These are phyloP conservation scores for Linderina pennispora DNA, from an alignment of 192 early-diverging fungal species.

Conservation along the genomic window DNA sequence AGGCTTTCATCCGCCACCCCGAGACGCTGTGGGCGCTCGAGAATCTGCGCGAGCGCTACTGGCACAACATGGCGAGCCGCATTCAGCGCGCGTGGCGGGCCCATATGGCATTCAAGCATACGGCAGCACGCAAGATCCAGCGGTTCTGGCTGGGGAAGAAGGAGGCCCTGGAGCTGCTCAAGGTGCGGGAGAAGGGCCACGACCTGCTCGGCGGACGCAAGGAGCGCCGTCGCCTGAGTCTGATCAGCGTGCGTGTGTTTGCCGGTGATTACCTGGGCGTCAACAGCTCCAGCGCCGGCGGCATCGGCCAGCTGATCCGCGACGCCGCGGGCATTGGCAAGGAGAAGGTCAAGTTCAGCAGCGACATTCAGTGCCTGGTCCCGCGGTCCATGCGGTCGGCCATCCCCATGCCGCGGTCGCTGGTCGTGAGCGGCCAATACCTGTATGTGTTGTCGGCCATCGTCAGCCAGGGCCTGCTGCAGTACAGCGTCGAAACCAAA, in stretches of 20 bases:
- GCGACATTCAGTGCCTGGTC: conserved; percentile 54
- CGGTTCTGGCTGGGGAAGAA: conserved; percentile 74
- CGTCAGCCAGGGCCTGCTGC: conserved; percentile 47
- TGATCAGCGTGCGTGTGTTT: conserved; percentile 79
- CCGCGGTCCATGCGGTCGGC: conserved; percentile 69
- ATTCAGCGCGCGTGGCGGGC: conserved; percentile 88
- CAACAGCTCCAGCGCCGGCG: conserved; percentile 17
- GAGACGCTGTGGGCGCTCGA: conserved; percentile 91
- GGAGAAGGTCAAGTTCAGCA: conserved; percentile 59
- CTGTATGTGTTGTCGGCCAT: conserved; percentile 57
- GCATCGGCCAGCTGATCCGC: conserved; percentile 29
- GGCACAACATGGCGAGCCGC: conserved; percentile 89
- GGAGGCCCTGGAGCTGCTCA: conserved; percentile 80
- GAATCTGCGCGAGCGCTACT: conserved; percentile 89
- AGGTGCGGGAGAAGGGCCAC: conserved; percentile 90
- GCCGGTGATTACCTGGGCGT: conserved; percentile 86
- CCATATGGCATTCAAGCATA: conserved; percentile 62
- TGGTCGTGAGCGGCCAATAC: conserved; percentile 62
- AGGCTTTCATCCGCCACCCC: conserved; percentile 93
- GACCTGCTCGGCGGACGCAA: conserved; percentile 85
- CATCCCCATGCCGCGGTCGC: conserved; percentile 58
- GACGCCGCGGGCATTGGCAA: conserved; percentile 28
- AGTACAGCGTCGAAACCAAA: conserved; percentile 50
- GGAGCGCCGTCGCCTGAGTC: conserved; percentile 83
- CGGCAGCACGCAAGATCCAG: conserved; percentile 65